phyloP scores from a whole-genome alignment of 768 basidiomycete species.

The Suillus cothurnatus region DNA sequence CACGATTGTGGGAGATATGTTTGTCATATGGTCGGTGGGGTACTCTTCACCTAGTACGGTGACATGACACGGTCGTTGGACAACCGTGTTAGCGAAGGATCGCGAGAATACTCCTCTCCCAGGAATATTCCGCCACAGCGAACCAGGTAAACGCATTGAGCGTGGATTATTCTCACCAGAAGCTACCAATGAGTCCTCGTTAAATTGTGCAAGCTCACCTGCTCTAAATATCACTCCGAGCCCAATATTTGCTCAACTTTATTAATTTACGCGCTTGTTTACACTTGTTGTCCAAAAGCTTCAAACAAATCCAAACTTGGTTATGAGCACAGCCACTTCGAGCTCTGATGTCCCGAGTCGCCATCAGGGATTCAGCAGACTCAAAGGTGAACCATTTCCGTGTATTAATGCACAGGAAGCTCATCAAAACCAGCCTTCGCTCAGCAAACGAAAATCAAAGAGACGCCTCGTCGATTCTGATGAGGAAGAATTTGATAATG shows the following conservation, averaged over 20 bases:
- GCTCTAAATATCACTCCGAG: neutral
- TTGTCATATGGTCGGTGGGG: constrained; percentile 77
- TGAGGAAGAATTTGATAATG: constrained; percentile 33
- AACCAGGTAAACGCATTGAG: constrained; percentile 22
- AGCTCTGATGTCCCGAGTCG: constrained; percentile 6
- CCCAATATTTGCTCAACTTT: neutral
- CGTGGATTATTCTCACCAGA: neutral
- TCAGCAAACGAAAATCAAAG: constrained; percentile 25
- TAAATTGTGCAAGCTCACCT: constrained; percentile 1
- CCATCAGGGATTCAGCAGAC: constrained; percentile 11
- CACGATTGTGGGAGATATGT: constrained; percentile 83
- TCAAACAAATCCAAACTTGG: constrained; percentile 2
- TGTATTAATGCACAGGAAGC: neutral
- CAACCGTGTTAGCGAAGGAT: constrained; percentile 17
- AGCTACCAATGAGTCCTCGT: neutral
- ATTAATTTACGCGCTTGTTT: constrained; percentile 23
- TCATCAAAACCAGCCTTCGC: constrained; percentile 20
- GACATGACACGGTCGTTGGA: constrained; percentile 28
- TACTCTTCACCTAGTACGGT: constrained; percentile 68
- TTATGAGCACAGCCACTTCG: constrained; percentile 15
- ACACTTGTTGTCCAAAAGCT: constrained; percentile 14
- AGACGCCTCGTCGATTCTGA: constrained; percentile 39
- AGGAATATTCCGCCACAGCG: neutral
- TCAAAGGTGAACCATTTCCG: constrained; percentile 24
- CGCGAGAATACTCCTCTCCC: constrained; percentile 9